Evolutionary conservation across 2,329 filamentous ascomycete species (phyloP), one percentile per base, ranked within the genome.

Genomic region (Colletotrichum salicis): DNA sequence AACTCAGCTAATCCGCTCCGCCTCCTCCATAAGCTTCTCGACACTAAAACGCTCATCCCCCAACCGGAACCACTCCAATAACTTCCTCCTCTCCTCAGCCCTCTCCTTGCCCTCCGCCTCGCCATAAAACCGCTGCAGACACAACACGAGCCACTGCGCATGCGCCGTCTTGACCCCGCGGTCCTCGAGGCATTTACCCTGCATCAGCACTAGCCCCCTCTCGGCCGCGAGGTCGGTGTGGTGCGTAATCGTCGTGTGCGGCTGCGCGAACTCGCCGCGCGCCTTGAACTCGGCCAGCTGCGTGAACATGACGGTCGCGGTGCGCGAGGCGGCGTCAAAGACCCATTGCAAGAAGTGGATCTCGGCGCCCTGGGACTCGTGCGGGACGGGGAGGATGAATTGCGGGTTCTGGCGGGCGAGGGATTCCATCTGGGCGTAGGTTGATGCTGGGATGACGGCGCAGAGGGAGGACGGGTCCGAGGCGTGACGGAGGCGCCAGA

Each of bases 281-380:
- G 94, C 84, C 86, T 98, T 98, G 85, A 93, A 99, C 80, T 98
- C 94, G 19, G 94, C 96, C 37, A 99, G 87, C 78, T 96, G 93
- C 0, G 96, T 99, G 84, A 99, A 98, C 41, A 99, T 90, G 6
- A 98, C 92, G 0, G 93, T 94, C 71, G 89, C 90, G 4, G 91
- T 92, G 72, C 87, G 84, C 22, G 87, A 88, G 68, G 84, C 84
- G 27, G 82, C 84, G 72, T 97, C 95, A 82, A 97, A 98, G 0
- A 93, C 93, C 94, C 97, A 99, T 83, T 99, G 96, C 73, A 99
- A 83, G 82, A 97, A 97, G 83, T 99, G 96, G 57, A 99, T 95
- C 82, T 98, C 96, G 58, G 95, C 94, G 63, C 94, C 94, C 75
- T 86, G 86, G 29, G 82, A 84, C 58, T 84, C 83, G 82, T 89